Conservation (phyloP, 2,329 filamentous ascomycete species). For the Plectosphaerella plurivora region DNA sequence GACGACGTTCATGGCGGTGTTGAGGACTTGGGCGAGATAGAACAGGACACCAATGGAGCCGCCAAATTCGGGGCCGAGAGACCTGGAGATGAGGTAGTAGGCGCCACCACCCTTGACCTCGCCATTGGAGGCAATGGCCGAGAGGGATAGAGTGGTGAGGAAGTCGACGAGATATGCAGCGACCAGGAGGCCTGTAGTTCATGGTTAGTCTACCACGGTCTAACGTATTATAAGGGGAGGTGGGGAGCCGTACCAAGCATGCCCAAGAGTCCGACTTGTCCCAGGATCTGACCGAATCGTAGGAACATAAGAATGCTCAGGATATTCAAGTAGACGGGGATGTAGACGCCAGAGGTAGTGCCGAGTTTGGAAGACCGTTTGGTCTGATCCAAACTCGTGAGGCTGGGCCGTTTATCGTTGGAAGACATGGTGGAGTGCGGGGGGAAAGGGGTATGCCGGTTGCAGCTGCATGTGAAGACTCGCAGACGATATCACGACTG, state of each 20-base stretch:
- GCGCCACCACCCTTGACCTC: constrained; percentile 84
- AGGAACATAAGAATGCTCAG: constrained; percentile 91
- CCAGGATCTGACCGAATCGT: constrained; percentile 79
- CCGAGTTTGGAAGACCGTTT: constrained; percentile 57
- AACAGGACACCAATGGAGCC: constrained; percentile 85
- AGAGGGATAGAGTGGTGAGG: constrained; percentile 81
- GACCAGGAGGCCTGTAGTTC: constrained; percentile 58
- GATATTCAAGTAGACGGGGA: constrained; percentile 85
- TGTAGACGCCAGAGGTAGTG: constrained; percentile 74
- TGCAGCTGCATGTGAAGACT: no score
- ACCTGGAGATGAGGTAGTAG: constrained; percentile 84
- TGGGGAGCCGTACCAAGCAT: constrained; percentile 60
- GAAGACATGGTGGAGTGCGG: background rate
- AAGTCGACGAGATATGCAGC: constrained; percentile 77
- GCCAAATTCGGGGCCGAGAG: constrained; percentile 81
- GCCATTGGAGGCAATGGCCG: constrained; percentile 84
- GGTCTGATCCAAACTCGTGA: background rate
- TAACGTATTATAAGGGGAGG: background rate
- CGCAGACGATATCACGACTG: no score
- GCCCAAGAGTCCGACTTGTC: constrained; percentile 72
- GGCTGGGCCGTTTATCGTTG: background rate
- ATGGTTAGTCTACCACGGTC: constrained; percentile 13
- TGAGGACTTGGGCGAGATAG: constrained; percentile 85
- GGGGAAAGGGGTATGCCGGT: no score
- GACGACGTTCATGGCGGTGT: constrained; percentile 82